Evolutionary conservation across 1,284 basidiomycete species (phyloP).

Genomic region (Fomitopsis palustris): DNA sequence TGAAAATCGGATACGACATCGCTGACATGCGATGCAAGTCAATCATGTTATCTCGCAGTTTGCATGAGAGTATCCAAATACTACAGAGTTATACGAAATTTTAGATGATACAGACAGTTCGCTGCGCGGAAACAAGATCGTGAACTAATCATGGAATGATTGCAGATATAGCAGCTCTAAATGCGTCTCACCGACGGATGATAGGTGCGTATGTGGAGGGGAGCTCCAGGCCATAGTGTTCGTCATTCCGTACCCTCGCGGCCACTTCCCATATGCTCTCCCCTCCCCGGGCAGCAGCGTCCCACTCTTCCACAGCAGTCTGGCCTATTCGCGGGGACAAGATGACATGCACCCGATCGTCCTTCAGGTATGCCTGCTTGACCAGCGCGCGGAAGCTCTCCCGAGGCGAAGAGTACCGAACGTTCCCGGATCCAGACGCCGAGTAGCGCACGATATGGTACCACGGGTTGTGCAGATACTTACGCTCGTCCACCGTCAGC

Average conservation of each 20-base stretch:
- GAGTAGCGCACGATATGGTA: slow-evolving; percentile 15
- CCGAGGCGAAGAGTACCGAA: slow-evolving; percentile 13
- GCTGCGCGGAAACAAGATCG: neutral
- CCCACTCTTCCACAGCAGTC: slow-evolving; percentile 20
- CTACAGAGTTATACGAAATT: no score
- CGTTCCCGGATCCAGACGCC: slow-evolving; percentile 1
- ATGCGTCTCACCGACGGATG: neutral
- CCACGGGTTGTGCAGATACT: slow-evolving; percentile 21
- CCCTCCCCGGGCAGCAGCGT: slow-evolving; percentile 15
- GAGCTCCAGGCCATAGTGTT: slow-evolving; percentile 13
- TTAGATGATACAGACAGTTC: neutral
- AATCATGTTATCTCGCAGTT: no score
- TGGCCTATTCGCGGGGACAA: slow-evolving; percentile 16
- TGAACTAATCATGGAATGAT: neutral
- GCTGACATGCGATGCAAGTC: no score
- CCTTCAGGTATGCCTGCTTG: slow-evolving; percentile 14
- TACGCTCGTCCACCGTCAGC: slow-evolving; percentile 21
- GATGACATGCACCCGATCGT: slow-evolving; percentile 19
- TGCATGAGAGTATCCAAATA: no score
- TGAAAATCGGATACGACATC: no score
- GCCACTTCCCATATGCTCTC: slow-evolving; percentile 22
- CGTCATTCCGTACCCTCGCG: slow-evolving; percentile 8
- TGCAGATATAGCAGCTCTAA: neutral
- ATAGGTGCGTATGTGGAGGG: slow-evolving; percentile 10
- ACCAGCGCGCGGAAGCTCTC: slow-evolving; percentile 18